phyloP scores from a whole-genome alignment of 78 protist species.

The Chrysochromulina parva region DNA sequence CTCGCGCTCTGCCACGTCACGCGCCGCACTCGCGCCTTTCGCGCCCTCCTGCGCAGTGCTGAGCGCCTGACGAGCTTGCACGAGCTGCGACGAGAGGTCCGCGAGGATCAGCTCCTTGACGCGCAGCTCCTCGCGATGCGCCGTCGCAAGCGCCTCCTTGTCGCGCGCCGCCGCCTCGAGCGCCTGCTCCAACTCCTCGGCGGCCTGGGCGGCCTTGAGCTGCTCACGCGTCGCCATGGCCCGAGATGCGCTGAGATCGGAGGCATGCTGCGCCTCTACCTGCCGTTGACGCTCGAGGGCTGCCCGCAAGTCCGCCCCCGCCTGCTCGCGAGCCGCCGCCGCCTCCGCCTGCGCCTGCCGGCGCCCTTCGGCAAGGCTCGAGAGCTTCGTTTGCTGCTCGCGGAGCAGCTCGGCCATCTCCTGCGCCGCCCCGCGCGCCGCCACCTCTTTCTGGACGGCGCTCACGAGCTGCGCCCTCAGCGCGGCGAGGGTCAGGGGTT shows the following conservation, averaged over 20 bases:
- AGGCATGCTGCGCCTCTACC: no score
- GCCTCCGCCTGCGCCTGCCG: background rate
- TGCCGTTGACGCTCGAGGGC: no score
- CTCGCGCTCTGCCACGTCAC: background rate
- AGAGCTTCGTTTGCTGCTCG: background rate
- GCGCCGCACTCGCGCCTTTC: background rate
- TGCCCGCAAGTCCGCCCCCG: no score
- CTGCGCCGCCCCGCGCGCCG: constrained; percentile 27
- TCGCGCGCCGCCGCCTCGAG: background rate
- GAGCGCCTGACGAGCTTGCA: background rate
- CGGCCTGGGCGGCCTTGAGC: background rate
- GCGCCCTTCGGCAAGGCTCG: background rate
- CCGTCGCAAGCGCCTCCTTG: background rate
- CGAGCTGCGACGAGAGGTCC: background rate
- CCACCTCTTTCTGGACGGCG: background rate
- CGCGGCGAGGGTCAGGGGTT: background rate
- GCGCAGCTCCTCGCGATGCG: background rate
- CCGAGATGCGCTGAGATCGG: background rate
- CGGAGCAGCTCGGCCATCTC: background rate
- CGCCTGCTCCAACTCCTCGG: background rate
- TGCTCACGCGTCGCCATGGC: background rate
- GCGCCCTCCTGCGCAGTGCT: background rate
- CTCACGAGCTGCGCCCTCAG: background rate
- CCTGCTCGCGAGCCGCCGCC: background rate
- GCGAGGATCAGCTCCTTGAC: background rate